Conservation (phyloP, 108 stramenopile genomes). For the Ochromonas danica region DNA sequence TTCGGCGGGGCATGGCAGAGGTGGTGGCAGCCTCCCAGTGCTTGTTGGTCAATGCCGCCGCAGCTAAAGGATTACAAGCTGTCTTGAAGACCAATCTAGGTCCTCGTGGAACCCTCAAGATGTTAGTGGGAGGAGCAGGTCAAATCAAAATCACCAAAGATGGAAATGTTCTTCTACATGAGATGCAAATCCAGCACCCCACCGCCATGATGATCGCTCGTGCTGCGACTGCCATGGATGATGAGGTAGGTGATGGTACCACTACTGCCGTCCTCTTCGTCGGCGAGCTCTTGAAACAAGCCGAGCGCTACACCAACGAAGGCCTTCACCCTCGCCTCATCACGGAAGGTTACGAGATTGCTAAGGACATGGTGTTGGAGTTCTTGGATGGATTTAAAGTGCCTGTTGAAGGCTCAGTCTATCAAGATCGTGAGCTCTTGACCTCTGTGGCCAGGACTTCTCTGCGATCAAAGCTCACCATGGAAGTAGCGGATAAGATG, state of each 20-base stretch:
- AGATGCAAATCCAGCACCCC: slow-evolving; percentile 99
- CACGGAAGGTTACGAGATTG: slow-evolving; percentile 91
- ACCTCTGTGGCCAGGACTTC: slow-evolving; percentile 76
- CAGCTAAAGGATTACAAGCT: slow-evolving; percentile 81
- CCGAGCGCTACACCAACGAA: slow-evolving; percentile 70
- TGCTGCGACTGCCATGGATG: slow-evolving; percentile 87
- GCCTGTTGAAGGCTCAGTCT: slow-evolving; percentile 39
- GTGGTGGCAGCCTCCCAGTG: slow-evolving; percentile 80
- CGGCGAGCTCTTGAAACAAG: slow-evolving; percentile 92
- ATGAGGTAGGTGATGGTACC: slow-evolving; percentile 77
- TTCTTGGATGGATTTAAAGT: slow-evolving; percentile 78
- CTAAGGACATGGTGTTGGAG: slow-evolving; percentile 74
- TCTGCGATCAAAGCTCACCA: slow-evolving; percentile 88
- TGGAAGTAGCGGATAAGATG: slow-evolving; percentile 70
- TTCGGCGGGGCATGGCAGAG: no score
- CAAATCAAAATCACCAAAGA: slow-evolving; percentile 99
- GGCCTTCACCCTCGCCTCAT: slow-evolving; percentile 95
- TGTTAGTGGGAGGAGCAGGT: slow-evolving; percentile 98
- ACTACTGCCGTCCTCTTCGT: slow-evolving; percentile 90
- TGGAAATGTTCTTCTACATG: slow-evolving; percentile 92
- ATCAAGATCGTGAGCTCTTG: slow-evolving; percentile 80
- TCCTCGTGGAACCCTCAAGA: slow-evolving; percentile 94
- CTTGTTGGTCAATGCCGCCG: slow-evolving; percentile 89
- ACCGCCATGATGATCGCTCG: slow-evolving; percentile 96
- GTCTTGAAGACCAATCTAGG: slow-evolving; percentile 90